Percentiles rank a stretch among this genome's conserved stretches.
phyloP scores from a whole-genome alignment of 495 filamentous ascomycete species.

The Penicillium mononematosum region DNA sequence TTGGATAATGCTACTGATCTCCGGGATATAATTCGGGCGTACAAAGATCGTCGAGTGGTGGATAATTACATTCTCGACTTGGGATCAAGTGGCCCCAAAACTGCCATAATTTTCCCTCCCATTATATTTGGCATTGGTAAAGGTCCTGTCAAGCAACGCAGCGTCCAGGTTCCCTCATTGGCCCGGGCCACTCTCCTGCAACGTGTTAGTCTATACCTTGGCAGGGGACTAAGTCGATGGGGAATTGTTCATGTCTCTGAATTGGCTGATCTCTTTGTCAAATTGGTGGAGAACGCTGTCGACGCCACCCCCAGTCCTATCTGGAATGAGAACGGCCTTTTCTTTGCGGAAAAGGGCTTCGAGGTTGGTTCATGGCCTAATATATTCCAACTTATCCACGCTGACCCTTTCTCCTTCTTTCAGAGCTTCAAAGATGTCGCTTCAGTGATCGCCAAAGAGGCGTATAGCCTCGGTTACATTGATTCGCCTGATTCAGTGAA shows the following conservation, averaged over 20 bases:
- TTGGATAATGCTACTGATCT: constrained; percentile 6
- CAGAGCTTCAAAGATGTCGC: constrained; percentile 11
- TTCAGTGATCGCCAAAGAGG: constrained; percentile 7
- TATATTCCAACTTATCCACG: not conserved
- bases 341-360: constrained; percentile 4
- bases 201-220: constrained; percentile 6
- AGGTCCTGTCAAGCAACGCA: constrained; percentile 9
- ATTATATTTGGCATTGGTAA: constrained; percentile 10
- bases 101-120: constrained; percentile 9
- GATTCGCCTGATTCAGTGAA: constrained; percentile 5
- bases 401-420: not conserved
- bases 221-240: constrained; percentile 8
- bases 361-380: not conserved
- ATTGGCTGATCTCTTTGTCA: constrained; percentile 3
- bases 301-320: not conserved
- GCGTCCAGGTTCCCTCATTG: constrained; percentile 8
- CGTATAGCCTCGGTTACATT: constrained; percentile 5
- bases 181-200: not conserved
- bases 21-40: not conserved
- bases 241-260: constrained; percentile 7
- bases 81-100: constrained; percentile 7
- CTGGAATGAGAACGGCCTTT: constrained; percentile 13
- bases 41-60: constrained; percentile 3
- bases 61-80: constrained; percentile 14
- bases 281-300: constrained; percentile 3